A percentile compares a stretch with the other conserved stretches of the same genome.
These are phyloP conservation scores for Achaetomiella virescens DNA, from an alignment of 495 filamentous ascomycete species.

Conservation along the genomic window DNA sequence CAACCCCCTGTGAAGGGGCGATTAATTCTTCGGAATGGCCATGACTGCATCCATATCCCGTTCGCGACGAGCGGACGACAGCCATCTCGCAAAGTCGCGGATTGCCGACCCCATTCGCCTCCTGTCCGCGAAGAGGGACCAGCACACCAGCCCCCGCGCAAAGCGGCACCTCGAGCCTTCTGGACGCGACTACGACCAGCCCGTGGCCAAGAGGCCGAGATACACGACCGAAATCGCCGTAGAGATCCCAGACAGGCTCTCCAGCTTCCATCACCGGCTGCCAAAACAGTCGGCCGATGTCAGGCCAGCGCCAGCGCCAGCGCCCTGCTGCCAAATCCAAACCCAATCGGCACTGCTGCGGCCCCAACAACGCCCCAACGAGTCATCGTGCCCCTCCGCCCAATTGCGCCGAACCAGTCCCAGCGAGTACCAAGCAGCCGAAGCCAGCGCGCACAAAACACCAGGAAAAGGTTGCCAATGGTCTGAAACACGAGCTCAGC, in stretches of 20 bases:
- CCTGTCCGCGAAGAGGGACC: conserved; percentile 12
- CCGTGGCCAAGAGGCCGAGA: conserved; percentile 18
- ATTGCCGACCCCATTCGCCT: conserved; percentile 13
- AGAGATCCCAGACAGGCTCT: conserved; percentile 33
- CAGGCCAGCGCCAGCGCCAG: conserved; percentile 26
- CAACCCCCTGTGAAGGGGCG: neutral
- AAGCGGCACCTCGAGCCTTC: conserved; percentile 23
- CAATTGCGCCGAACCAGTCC: conserved; percentile 21
- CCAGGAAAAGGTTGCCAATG: conserved; percentile 45
- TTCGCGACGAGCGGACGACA: conserved; percentile 32
- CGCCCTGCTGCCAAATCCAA: conserved; percentile 12
- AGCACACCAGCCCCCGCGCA: conserved; percentile 11
- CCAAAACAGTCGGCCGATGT: conserved; percentile 25
- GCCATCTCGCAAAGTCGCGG: conserved; percentile 19
- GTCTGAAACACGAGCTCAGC: conserved; percentile 47
- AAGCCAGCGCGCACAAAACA: conserved; percentile 39
- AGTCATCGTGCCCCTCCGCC: conserved; percentile 14
- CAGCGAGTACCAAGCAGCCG: conserved; percentile 19
- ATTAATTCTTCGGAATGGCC: conserved; percentile 18
- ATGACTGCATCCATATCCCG: conserved; percentile 33
- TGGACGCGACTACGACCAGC: conserved; percentile 12
- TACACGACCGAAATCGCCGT: conserved; percentile 33
- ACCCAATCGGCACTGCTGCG: conserved; percentile 21
- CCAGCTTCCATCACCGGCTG: conserved; percentile 21
- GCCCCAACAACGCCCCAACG: conserved; percentile 24